These are phyloP conservation scores for Fraxinus dipetala DNA, from an alignment of 305 asterid genomes.

Conservation along the genomic window DNA sequence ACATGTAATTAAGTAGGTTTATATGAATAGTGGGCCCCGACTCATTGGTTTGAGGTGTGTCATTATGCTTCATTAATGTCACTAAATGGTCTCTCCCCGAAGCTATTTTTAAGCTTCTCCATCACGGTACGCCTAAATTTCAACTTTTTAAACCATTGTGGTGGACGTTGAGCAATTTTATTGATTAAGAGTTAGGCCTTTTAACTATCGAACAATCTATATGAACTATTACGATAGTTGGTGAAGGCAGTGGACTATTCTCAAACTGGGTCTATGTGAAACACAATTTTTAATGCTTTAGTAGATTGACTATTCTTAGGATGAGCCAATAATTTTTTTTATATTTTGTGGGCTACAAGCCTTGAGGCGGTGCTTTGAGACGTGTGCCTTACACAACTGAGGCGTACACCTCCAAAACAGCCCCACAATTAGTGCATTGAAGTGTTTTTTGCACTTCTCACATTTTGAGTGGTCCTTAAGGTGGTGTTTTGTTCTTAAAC, in stretches of 20 bases:
- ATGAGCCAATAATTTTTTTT: background rate
- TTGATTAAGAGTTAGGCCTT: background rate
- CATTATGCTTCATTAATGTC: background rate
- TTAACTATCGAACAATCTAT: background rate
- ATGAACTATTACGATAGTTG: background rate
- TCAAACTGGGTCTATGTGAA: background rate
- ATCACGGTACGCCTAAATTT: background rate
- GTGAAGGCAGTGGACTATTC: background rate
- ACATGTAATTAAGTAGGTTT: background rate
- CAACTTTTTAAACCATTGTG: background rate
- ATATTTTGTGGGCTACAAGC: background rate
- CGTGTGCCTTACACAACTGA: background rate
- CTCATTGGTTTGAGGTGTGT: background rate
- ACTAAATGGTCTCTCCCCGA: background rate
- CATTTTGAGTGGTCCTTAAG: background rate
- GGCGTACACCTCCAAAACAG: background rate
- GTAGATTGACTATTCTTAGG: background rate
- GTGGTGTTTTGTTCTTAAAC: background rate
- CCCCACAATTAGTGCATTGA: background rate
- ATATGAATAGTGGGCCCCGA: background rate
- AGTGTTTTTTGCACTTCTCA: background rate
- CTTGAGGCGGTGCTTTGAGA: background rate
- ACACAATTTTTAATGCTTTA: background rate
- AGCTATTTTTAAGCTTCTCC: background rate
- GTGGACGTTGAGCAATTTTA: background rate